These are phyloP conservation scores for Sambucus nigra DNA, from an alignment of 129 eudicot species.

Conservation along the genomic window DNA sequence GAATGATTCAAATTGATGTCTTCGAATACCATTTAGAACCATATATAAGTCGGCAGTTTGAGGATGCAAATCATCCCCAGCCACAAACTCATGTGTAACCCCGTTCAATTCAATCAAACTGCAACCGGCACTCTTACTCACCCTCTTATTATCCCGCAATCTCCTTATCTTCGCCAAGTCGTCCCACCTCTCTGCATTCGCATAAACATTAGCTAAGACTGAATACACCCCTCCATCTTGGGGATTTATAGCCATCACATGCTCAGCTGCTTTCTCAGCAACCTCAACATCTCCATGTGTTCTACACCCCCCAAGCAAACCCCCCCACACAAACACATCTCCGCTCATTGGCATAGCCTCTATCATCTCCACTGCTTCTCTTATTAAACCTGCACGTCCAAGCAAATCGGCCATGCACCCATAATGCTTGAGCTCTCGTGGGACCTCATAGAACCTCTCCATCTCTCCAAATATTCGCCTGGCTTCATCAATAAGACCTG, in stretches of 20 bases:
- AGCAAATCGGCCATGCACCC: constrained; percentile 86
- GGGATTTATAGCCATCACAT: constrained; percentile 44
- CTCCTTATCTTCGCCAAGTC: constrained; percentile 50
- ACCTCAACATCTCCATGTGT: constrained; percentile 60
- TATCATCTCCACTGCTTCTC: constrained; percentile 57
- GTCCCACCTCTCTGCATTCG: constrained; percentile 65
- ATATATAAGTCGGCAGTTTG: constrained; percentile 32
- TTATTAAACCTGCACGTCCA: constrained; percentile 62
- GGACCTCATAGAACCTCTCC: constrained; percentile 40
- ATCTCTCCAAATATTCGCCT: constrained; percentile 36
- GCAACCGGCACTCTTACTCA: constrained; percentile 65
- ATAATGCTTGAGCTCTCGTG: constrained; percentile 60
- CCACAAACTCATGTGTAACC: constrained; percentile 53
- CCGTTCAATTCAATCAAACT: constrained; percentile 57
- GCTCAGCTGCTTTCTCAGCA: constrained; percentile 60
- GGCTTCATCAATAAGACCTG: constrained; percentile 53
- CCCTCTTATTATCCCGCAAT: constrained; percentile 39
- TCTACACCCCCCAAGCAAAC: constrained; percentile 76
- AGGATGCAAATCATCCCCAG: constrained; percentile 61
- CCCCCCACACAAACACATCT: constrained; percentile 72
- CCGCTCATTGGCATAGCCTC: constrained; percentile 51
- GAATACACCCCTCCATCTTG: constrained; percentile 72
- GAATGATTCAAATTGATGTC: constrained; percentile 35
- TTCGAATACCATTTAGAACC: constrained; percentile 32
- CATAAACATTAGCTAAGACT: constrained; percentile 51